Conservation (phyloP, 1,139 yeast species). For the Pichia sp. region DNA sequence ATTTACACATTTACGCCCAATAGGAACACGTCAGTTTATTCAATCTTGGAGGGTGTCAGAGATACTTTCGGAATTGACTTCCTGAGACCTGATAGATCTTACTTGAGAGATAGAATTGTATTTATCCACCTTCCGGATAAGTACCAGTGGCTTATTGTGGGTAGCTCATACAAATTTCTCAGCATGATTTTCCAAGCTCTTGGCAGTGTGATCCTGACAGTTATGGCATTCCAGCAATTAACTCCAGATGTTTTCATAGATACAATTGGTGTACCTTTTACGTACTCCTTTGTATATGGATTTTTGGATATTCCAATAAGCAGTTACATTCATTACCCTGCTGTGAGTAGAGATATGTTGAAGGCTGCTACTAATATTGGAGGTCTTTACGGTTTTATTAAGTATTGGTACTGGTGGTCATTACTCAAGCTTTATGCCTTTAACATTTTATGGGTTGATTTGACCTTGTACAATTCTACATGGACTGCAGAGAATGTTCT, state of each 20-base stretch:
- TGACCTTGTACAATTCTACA: conserved; percentile 75
- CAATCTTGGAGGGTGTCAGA: conserved; percentile 51
- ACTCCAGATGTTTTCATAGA: conserved; percentile 92
- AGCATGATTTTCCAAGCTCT: conserved; percentile 84
- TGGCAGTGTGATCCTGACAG: conserved; percentile 63
- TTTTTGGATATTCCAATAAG: conserved; percentile 64
- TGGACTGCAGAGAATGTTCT: conserved; percentile 82
- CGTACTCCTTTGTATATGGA: conserved; percentile 55
- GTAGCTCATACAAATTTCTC: conserved; percentile 66
- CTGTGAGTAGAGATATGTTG: conserved; percentile 83
- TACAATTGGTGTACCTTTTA: conserved; percentile 90
- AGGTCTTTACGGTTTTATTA: conserved; percentile 29
- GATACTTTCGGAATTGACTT: conserved; percentile 56
- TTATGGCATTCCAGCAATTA: conserved; percentile 62
- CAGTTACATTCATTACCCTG: conserved; percentile 91
- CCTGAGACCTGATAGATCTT: conserved; percentile 29
- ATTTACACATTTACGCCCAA: conserved; percentile 51
- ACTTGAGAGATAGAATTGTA: conserved; percentile 43
- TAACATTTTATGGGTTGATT: conserved; percentile 59
- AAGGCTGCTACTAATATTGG: conserved; percentile 34
- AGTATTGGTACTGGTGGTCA: conserved; percentile 64
- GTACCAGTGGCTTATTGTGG: conserved; percentile 55
- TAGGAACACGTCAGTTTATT: conserved; percentile 41
- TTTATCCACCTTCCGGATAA: conserved; percentile 58
- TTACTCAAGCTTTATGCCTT: conserved; percentile 56